Base-by-base conservation (phyloP, 2,329 filamentous ascomycete genomes). In the Aspergillus sp. region DNA sequence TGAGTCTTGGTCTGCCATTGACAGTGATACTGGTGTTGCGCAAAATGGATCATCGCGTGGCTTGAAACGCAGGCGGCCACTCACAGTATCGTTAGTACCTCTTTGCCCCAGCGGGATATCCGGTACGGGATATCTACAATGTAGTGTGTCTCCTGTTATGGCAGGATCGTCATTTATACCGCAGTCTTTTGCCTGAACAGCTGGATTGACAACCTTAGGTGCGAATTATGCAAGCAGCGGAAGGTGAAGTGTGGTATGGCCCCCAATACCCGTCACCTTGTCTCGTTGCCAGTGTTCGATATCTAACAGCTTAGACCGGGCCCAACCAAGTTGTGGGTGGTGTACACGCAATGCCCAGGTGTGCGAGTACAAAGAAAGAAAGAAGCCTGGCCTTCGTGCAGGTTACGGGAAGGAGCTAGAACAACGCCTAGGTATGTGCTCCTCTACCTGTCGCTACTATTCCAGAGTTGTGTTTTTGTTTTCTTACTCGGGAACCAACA, bases 371-470 rank as follows among this genome's bases (percentile, higher is more conserved):
- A 85, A 84, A 60, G 87, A 89, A 66, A 80, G 87, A 42, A 89
- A 89, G 75, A 89, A 89, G 70, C 86, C 87, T 7, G 87, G 88
- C 2, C 78, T 83, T 39, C 77, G 83, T 30, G 82, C 86, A 64
- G 86, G 85, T 2, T 91, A 91, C 70, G 88, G 88, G 15, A 83
- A 88, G 55, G 88, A 91, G 72, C 76, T 91, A 27, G 88, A 91
- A 71, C 86, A 89, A 66, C 83, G 89, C 39, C 81, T 91, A 41
- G 75, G 75, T 77, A 68, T 46, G 69, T 49, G 4, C 13, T 41
- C 22, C 17, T 6, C 12, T 12, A 30, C 12, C 24, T 15, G 22
- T 22, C 24, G 5, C 27, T 49, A 4, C 15, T 41, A 19, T 22
- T 20, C 9, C 8, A 9, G 9, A 30, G 27, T 30, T n/a, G 22